Evolutionary conservation across 345 rosid species (phyloP), one percentile per base, ranked within the genome.

Genomic region (Excoecaria agallocha): DNA sequence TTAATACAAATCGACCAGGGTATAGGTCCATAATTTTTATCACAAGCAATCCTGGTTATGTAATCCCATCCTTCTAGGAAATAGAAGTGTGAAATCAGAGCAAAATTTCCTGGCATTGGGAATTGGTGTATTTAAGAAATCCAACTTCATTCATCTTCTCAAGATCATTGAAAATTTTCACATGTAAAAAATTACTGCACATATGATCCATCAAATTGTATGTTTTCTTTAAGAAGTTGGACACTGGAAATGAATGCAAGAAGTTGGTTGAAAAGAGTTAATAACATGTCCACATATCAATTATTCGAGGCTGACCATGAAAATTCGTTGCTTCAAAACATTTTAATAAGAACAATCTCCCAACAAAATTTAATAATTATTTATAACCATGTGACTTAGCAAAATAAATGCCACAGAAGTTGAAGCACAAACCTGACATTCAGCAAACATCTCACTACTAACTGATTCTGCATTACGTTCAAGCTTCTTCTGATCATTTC

Each of bases 401-500:
- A 50, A 35, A 22, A 11, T 37, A 17, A 30, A 30, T 8, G 60
- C 37, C 8, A 6, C 20, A 19, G 46, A 69, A 70, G 73, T 19
- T 55, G 73, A 8, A 61, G 77, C 51, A 61, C 81, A 70, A 60
- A 90, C 97, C 97, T 95, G 99, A 74, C 97, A 91, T 77, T 93
- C 98, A 43, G 92, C 83, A 79, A 93, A 93, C 97, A 95, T 95
- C 87, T 95, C 99, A 73, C 89, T 83, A 83, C 86, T 95, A 58
- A 91, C 94, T 74, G 97, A 93, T 86, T 95, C 99, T 0, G 97
- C 98, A 84, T 91, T 89, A 15, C 96, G 86, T 80, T 93, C 99
- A 73, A 89, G 93, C 85, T 85, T 93, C 80, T 88, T 93, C 82
- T 89, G 96, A 85, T 91, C 97, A 81, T 85, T 82, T 77, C 88